Base-by-base conservation (phyloP, 352 stramenopile genomes). In the Phytophthora pini region DNA sequence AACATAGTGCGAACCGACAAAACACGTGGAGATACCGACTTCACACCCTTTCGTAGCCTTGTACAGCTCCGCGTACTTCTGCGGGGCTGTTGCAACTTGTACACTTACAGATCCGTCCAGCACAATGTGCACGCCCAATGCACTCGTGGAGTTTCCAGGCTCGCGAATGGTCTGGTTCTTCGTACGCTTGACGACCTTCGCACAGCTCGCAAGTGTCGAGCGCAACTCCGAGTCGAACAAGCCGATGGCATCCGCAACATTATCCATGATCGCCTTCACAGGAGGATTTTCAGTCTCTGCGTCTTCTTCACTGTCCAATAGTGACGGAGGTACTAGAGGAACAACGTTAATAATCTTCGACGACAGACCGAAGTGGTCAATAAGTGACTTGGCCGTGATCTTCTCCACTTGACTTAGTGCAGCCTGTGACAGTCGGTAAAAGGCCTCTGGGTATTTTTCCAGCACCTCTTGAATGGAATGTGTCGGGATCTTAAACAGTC, bases 391-490 rank as follows among this genome's bases (percentile, higher is more conserved):
- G 5, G 78, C 61, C 2, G 88, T 94, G 53, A 96, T 91, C 45
- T 89, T 90, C 61, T 96, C 86, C 27, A 92, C 78, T 77, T 96
- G 88, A 55, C 76, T 91, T 17, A 96, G 60, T 12, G 82, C 79
- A 3, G 84, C 77, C 65, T 96, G 86, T 4, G 84, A 76, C 1
- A 94, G 64, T 32, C 86, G 85, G 32, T 90, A 90, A 49, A 93
- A 88, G 11, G 78, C 83, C 39, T 93, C 84, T 4, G 88, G 85
- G 38, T 90, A 85, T 5, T 71, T 63, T 11, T 86, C 48, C 24
- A 93, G 54, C 24, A 92, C 83, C 22, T 69, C 32, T 17, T 80
- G 59, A 20, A 94, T 80, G 0, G 81, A 75, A 1, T 64, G 54
- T 15, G 54, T 61, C 2, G 82, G 79, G 36, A 96, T 93, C 48